Conservation (phyloP, 2,329 filamentous ascomycete genomes). For the Alternaria longipes region DNA sequence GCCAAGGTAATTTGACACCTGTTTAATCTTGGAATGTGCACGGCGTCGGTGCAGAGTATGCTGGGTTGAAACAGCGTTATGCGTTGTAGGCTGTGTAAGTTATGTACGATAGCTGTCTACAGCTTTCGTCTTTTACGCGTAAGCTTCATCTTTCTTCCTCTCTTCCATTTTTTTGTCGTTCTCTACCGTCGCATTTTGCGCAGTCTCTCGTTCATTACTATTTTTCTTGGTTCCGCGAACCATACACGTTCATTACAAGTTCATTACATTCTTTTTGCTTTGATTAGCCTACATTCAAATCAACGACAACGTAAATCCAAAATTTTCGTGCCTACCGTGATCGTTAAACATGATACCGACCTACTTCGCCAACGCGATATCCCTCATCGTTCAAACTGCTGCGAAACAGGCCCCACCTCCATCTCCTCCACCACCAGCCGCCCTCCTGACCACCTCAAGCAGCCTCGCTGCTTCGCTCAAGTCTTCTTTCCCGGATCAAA, state of each 20-base stretch:
- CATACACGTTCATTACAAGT: neutral
- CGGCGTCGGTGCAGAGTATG: constrained; percentile 2
- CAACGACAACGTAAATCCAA: neutral
- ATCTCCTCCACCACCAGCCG: constrained; percentile 16
- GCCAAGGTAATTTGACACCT: neutral
- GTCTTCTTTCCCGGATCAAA: constrained; percentile 28
- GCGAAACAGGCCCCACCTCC: constrained; percentile 8
- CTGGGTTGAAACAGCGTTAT: constrained; percentile 4
- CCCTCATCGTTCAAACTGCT: constrained; percentile 9
- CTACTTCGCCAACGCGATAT: constrained; percentile 12
- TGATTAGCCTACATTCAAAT: neutral
- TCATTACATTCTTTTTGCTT: constrained; percentile 5
- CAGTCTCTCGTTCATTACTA: constrained; percentile 2
- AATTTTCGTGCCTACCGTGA: neutral
- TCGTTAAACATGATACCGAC: constrained; percentile 11
- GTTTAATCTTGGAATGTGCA: constrained; percentile 2
- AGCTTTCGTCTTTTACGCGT: constrained; percentile 3
- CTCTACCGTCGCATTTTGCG: constrained; percentile 3
- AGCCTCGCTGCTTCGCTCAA: constrained; percentile 29
- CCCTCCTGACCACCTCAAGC: constrained; percentile 24
- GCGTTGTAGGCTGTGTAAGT: constrained; percentile 1
- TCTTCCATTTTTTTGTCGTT: neutral
- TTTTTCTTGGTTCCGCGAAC: neutral
- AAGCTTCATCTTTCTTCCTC: neutral
- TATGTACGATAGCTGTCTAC: neutral